Evolutionary conservation across 1,284 basidiomycete genomes (phyloP).

Genomic region (Tilletia horrida): DNA sequence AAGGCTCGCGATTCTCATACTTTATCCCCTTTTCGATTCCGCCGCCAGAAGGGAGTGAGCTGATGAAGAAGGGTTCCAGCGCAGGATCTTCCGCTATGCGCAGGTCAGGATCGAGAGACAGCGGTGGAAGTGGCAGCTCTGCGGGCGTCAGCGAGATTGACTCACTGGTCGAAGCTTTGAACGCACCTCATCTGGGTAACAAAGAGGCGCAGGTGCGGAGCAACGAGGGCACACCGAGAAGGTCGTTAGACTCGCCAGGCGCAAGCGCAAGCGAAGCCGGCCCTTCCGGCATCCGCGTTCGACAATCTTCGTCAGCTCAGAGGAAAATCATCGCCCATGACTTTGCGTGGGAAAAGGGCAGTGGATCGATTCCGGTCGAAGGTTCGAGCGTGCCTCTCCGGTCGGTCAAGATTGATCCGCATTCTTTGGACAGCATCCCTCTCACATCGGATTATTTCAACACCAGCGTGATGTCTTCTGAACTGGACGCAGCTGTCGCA

Average conservation of each 20-base stretch:
- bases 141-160: conserved; percentile 61
- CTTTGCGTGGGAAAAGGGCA: not conserved
- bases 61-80: conserved; percentile 19
- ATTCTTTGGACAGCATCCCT: conserved; percentile 30
- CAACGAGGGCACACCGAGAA: conserved; percentile 28
- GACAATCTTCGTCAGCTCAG: not conserved
- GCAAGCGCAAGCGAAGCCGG: not conserved
- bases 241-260: not conserved
- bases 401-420: conserved; percentile 52
- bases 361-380: conserved; percentile 41
- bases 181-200: conserved; percentile 47
- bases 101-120: conserved; percentile 34
- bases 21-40: conserved; percentile 62
- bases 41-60: not conserved
- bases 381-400: conserved; percentile 56
- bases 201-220: conserved; percentile 49
- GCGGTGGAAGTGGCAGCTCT: conserved; percentile 32
- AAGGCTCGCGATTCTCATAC: conserved; percentile 73
- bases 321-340: not conserved
- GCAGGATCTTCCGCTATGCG: conserved; percentile 29
- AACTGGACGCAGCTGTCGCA: too few species aligned
- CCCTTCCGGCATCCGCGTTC: not conserved
- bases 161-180: conserved; percentile 66
- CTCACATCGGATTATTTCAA: not conserved
- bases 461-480: too few species aligned